These are phyloP conservation scores for Fomitiporia mediterranea DNA, from an alignment of 1,284 basidiomycete species.

Conservation along the genomic window DNA sequence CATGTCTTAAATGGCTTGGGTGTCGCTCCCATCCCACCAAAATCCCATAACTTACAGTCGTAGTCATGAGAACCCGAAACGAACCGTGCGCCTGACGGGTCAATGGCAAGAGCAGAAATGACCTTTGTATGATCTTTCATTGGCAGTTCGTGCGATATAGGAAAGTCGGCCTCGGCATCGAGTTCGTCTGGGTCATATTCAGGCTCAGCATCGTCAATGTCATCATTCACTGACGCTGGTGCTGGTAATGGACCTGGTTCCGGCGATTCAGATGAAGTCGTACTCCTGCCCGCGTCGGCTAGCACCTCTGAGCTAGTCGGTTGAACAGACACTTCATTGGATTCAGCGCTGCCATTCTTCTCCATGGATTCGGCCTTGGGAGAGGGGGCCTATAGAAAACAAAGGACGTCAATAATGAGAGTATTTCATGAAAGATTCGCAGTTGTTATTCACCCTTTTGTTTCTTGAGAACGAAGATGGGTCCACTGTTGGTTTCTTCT, in stretches of 20 bases:
- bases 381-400: not conserved
- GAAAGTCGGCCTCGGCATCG: conserved; percentile 58
- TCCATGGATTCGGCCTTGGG: not conserved
- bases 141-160: conserved; percentile 82
- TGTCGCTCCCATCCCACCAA: conserved; percentile 89
- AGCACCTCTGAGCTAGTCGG: not conserved
- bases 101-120: conserved; percentile 86
- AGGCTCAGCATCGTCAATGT: conserved; percentile 45
- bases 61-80: conserved; percentile 94
- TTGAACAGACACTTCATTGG: not conserved
- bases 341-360: not conserved
- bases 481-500: conserved; percentile 54
- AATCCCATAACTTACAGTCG: conserved; percentile 98
- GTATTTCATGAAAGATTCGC: not conserved
- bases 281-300: not conserved
- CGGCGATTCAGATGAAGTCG: conserved; percentile 4
- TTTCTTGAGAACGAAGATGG: conserved; percentile 70
- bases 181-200: conserved; percentile 57
- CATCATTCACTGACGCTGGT: conserved; percentile 29
- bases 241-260: conserved; percentile 12
- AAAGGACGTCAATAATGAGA: not conserved
- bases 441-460: conserved; percentile 45
- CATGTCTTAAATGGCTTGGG: conserved; percentile 93
- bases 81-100: conserved; percentile 90
- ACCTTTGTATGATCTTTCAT: conserved; percentile 96